Conservation (phyloP, 1,284 basidiomycete genomes). For the Boletellus deceptivus region DNA sequence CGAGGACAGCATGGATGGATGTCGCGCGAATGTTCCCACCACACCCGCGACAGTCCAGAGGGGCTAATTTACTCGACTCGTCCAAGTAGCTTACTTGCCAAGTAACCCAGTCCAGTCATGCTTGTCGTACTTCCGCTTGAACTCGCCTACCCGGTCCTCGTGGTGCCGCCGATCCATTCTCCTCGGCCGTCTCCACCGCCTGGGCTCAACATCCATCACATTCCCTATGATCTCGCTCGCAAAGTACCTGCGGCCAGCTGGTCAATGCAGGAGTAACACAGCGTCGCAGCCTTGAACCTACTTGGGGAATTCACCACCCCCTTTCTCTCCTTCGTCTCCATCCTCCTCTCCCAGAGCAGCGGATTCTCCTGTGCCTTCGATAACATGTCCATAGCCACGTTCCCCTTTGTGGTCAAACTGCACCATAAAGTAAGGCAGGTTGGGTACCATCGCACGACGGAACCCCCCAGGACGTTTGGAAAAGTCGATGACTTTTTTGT, state of each 20-base stretch:
- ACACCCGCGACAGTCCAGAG: too few species aligned
- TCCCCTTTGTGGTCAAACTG: slow-evolving; percentile 98
- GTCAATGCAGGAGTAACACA: slow-evolving; percentile 2
- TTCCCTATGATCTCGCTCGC: slow-evolving; percentile 95
- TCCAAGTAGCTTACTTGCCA: slow-evolving; percentile 28
- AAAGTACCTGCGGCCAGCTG: slow-evolving; percentile 69
- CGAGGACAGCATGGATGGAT: neutral
- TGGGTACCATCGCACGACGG: slow-evolving; percentile 89
- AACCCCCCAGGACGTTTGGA: slow-evolving; percentile 85
- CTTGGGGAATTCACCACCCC: slow-evolving; percentile 86
- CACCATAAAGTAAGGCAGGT: slow-evolving; percentile 98
- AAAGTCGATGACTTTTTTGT: slow-evolving; percentile 96
- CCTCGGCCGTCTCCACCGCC: slow-evolving; percentile 81
- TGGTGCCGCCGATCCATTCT: slow-evolving; percentile 71
- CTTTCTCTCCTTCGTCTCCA: slow-evolving; percentile 80
- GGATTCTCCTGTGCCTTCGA: slow-evolving; percentile 80
- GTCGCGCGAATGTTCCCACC: neutral
- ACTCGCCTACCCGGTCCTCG: slow-evolving; percentile 65
- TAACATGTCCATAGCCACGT: slow-evolving; percentile 96
- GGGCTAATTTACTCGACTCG: too few species aligned
- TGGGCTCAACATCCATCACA: slow-evolving; percentile 84
- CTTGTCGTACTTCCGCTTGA: slow-evolving; percentile 66
- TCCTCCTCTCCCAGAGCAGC: slow-evolving; percentile 64
- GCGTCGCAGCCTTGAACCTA: slow-evolving; percentile 37
- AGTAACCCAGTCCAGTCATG: slow-evolving; percentile 83